A percentile compares a stretch with the other conserved stretches of the same genome.
These are phyloP conservation scores for Ophiostoma montium DNA, from an alignment of 2,329 filamentous ascomycete genomes.

Conservation along the genomic window DNA sequence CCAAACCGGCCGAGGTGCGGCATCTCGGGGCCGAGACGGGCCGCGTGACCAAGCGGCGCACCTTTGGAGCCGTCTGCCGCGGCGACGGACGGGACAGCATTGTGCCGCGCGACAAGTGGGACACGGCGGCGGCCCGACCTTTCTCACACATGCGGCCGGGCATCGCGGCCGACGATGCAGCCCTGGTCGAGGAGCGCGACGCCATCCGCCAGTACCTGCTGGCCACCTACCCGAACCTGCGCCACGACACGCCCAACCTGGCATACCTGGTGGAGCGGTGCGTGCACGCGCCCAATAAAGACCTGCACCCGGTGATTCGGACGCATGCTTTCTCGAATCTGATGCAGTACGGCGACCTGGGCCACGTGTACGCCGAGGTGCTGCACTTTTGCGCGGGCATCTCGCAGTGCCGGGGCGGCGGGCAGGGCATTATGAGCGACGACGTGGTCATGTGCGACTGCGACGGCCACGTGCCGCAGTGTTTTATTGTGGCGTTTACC, in stretches of 20 bases:
- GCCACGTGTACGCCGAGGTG: conserved; percentile 6
- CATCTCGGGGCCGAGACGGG: no score
- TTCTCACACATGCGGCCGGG: neutral
- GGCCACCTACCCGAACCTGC: neutral
- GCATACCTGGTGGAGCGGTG: neutral
- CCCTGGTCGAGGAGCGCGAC: neutral
- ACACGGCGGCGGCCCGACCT: neutral
- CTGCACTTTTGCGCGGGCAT: conserved; percentile 5
- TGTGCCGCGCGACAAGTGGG: neutral
- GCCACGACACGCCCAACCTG: neutral
- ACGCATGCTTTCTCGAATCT: neutral
- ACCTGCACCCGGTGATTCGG: neutral
- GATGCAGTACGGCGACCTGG: conserved; percentile 3
- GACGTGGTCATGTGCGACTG: conserved; percentile 14
- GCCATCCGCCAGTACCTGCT: neutral
- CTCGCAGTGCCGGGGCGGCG: neutral
- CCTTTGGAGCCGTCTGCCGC: no score
- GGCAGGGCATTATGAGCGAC: neutral
- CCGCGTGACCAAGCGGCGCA: no score
- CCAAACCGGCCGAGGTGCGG: neutral
- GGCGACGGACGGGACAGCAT: no score
- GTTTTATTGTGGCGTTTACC: conserved; percentile 4
- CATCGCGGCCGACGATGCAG: neutral
- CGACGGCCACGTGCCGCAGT: conserved; percentile 6
- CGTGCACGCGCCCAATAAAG: neutral